These are phyloP conservation scores for Lepidium sativum DNA, from an alignment of 345 rosid genomes.

Conservation along the genomic window DNA sequence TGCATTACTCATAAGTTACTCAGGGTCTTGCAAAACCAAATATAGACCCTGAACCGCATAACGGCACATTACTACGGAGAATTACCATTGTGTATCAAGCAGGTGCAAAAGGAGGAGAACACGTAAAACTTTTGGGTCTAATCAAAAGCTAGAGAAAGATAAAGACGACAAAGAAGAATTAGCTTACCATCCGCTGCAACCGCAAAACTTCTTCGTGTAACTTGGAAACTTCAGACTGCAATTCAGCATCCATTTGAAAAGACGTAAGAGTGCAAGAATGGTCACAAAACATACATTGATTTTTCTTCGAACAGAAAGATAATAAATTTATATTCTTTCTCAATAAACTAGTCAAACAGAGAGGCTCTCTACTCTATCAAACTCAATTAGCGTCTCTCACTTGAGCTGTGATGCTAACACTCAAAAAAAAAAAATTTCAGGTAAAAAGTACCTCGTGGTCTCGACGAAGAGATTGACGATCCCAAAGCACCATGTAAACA, in stretches of 20 bases:
- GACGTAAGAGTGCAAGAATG: not conserved
- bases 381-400: not conserved
- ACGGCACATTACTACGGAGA: not conserved
- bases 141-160: not conserved
- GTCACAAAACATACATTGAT: not conserved
- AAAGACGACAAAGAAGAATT: not conserved
- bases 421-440: not conserved
- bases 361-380: not conserved
- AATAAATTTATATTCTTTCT: not conserved
- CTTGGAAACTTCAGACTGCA: constrained; percentile 26
- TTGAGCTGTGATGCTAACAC: not conserved
- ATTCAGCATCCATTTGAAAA: not conserved
- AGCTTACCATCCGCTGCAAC: constrained; percentile 27
- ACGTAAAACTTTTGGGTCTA: not conserved
- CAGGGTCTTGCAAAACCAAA: not conserved
- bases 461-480: constrained; percentile 70
- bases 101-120: not conserved
- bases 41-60: not conserved
- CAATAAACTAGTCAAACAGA: not conserved
- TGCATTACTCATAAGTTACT: not conserved
- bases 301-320: not conserved
- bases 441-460: constrained; percentile 50
- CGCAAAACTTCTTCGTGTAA: constrained; percentile 21
- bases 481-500: constrained; percentile 62
- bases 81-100: not conserved